A percentile compares a stretch with the other conserved stretches of the same genome.
phyloP scores from a whole-genome alignment of 129 eudicot genomes.

The Solidago caesia region DNA sequence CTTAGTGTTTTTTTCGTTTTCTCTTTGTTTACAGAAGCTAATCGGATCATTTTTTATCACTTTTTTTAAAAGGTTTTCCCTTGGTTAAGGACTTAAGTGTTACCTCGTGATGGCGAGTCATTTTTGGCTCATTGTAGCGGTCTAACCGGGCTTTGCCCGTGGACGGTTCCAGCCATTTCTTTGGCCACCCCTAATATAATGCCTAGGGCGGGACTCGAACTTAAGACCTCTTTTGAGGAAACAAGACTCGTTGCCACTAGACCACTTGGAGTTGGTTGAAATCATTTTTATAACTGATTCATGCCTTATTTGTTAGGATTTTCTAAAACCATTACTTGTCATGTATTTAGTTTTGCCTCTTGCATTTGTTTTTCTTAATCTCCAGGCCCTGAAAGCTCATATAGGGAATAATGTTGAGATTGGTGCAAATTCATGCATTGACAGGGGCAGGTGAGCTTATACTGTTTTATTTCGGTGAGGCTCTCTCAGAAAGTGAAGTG shows the following conservation, averaged over 20 bases:
- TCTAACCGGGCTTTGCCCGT: no score
- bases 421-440: conserved; percentile 95
- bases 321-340: not conserved
- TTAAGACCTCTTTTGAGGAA: no score
- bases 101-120: no score
- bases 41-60: no score
- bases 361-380: not conserved
- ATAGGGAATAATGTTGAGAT: conserved; percentile 89
- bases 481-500: conserved; percentile 9
- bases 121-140: no score
- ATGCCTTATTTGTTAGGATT: not conserved
- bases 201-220: no score
- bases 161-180: no score
- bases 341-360: no score
- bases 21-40: not conserved
- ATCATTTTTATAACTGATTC: not conserved
- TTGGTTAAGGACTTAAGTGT: no score
- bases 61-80: no score
- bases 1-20: not conserved
- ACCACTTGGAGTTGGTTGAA: not conserved
- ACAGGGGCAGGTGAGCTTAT: conserved; percentile 81
- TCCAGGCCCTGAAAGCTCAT: conserved; percentile 55
- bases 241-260: no score
- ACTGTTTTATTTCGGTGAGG: conserved; percentile 16
- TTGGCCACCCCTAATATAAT: not conserved